Evolutionary conservation across 495 filamentous ascomycete species (phyloP).

Genomic region (Neurospora sp.): DNA sequence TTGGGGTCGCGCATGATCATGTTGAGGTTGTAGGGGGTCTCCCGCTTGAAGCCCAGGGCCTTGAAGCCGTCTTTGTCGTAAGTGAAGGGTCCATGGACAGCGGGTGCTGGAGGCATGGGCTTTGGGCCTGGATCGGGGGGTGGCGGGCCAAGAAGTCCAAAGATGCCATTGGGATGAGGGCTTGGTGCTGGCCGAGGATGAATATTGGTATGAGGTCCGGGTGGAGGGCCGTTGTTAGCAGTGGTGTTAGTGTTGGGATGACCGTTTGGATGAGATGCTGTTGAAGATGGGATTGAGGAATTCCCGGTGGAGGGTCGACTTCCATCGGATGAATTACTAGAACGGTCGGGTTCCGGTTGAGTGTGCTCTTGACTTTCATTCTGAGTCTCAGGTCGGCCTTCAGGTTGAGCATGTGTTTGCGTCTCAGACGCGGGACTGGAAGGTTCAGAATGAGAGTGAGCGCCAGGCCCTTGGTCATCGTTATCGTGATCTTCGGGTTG

Average conservation of each 20-base stretch:
- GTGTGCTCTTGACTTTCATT: not conserved
- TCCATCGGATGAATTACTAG: not conserved
- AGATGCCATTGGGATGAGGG: not conserved
- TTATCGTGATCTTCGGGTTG: not conserved
- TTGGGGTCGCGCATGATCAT: not conserved
- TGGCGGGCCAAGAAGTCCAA: not conserved
- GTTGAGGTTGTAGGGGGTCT: not conserved
- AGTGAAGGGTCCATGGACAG: not conserved
- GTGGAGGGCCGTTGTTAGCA: not conserved
- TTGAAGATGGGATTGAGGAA: not conserved
- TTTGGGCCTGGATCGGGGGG: not conserved
- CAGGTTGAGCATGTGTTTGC: no score
- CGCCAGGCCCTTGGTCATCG: no score
- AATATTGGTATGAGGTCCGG: not conserved
- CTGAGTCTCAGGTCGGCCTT: not conserved
- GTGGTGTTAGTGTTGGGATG: not conserved
- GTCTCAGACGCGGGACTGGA: no score
- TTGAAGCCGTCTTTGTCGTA: not conserved
- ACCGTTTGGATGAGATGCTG: not conserved
- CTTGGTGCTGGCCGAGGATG: not conserved
- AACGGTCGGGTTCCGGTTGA: not conserved
- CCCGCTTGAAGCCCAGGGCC: not conserved
- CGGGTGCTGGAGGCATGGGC: not conserved
- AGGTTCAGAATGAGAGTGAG: not conserved
- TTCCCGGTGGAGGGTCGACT: not conserved